Evolutionary conservation across 805 yeast genomes (phyloP).

Genomic region (Myxozyma udenii): DNA sequence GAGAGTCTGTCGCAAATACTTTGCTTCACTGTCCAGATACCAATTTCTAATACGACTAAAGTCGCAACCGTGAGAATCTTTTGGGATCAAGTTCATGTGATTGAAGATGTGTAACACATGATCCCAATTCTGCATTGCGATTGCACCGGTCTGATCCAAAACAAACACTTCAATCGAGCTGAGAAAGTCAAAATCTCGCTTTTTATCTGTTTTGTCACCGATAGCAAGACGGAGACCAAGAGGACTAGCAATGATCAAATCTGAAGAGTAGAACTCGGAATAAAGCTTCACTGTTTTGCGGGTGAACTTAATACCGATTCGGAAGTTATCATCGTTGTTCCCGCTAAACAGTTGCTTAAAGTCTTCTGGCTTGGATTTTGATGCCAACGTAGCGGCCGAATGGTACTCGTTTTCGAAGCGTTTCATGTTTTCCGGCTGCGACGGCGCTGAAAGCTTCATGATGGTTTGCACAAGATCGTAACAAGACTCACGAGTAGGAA

Average conservation of each 20-base stretch:
- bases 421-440: constrained; percentile 75
- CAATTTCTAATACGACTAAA: constrained; percentile 89
- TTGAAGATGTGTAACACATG: constrained; percentile 68
- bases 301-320: constrained; percentile 86
- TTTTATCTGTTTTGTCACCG: constrained; percentile 57
- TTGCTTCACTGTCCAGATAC: constrained; percentile 81
- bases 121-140: constrained; percentile 91
- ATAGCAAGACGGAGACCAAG: constrained; percentile 78
- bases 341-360: constrained; percentile 79
- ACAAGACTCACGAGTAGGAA: constrained; percentile 82
- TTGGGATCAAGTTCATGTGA: constrained; percentile 73
- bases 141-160: constrained; percentile 78
- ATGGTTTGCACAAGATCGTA: constrained; percentile 63
- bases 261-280: constrained; percentile 79
- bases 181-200: constrained; percentile 73
- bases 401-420: constrained; percentile 71
- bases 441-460: constrained; percentile 60
- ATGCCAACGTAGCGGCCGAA: constrained; percentile 48
- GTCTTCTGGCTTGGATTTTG: constrained; percentile 69
- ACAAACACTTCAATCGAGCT: constrained; percentile 82
- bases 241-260: constrained; percentile 86
- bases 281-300: constrained; percentile 81
- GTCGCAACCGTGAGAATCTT: constrained; percentile 76
- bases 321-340: constrained; percentile 86
- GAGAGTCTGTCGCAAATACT: constrained; percentile 70